Evolutionary conservation across 2,329 filamentous ascomycete genomes (phyloP).

Genomic region (Calonectria naviculata): DNA sequence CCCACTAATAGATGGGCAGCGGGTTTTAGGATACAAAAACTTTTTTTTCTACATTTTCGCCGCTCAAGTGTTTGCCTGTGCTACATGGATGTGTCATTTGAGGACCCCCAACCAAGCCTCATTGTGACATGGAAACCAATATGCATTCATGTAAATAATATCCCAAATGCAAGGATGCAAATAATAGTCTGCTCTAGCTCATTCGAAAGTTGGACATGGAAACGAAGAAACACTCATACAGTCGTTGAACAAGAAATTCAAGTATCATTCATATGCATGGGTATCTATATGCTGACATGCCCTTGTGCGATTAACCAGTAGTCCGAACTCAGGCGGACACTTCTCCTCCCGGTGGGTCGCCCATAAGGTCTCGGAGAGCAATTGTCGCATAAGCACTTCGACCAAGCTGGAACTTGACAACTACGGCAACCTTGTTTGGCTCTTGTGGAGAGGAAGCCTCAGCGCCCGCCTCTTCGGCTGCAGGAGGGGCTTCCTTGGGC

Average conservation of each 20-base stretch:
- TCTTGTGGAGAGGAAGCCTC: constrained; percentile 18
- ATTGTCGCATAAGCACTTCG: constrained; percentile 89
- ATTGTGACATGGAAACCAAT: not conserved
- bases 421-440: constrained; percentile 67
- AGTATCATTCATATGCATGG: not conserved
- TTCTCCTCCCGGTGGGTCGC: constrained; percentile 46
- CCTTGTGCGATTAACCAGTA: not conserved
- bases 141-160: not conserved
- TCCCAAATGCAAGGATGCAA: not conserved
- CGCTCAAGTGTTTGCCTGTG: not conserved
- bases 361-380: constrained; percentile 81
- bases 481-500: constrained; percentile 12
- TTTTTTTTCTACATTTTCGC: constrained; percentile 1
- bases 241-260: not conserved
- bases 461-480: constrained; percentile 15
- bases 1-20: constrained; percentile 39
- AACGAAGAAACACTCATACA: not conserved
- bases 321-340: not conserved
- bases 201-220: not conserved
- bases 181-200: not conserved
- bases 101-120: not conserved
- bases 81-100: not conserved
- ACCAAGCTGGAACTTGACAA: constrained; percentile 80
- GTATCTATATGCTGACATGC: constrained; percentile 9
- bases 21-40: constrained; percentile 30